Conservation (phyloP, 768 basidiomycete species). For the Hygrocybe punicea region DNA sequence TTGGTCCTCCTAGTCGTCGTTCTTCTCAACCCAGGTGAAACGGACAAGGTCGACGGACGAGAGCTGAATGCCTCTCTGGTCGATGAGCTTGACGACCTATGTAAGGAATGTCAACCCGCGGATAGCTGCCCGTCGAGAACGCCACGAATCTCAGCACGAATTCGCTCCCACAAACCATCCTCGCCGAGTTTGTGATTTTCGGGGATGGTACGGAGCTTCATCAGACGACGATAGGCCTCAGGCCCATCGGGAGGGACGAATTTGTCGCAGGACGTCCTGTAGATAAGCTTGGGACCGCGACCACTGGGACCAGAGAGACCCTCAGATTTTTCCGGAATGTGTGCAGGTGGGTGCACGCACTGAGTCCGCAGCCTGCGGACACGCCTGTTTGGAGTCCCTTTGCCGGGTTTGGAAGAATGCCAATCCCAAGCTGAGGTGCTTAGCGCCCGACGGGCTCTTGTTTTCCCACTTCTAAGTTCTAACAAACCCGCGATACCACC, state of each 20-base stretch:
- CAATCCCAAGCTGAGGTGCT: too few relatives aligned
- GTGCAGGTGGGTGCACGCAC: too few relatives aligned
- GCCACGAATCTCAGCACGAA: slow-evolving; percentile 35
- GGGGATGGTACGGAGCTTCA: slow-evolving; percentile 29
- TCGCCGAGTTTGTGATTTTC: slow-evolving; percentile 28
- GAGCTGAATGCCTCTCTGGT: slow-evolving; percentile 16
- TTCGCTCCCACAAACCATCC: slow-evolving; percentile 28
- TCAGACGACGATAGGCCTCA: slow-evolving; percentile 24
- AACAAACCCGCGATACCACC: too few relatives aligned
- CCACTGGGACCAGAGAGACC: slow-evolving; percentile 25
- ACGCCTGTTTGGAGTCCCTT: too few relatives aligned
- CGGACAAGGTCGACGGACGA: slow-evolving; percentile 32
- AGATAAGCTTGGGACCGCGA: slow-evolving; percentile 37
- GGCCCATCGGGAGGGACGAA: slow-evolving; percentile 33
- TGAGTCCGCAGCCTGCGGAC: too few relatives aligned
- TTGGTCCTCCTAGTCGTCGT: slow-evolving; percentile 15
- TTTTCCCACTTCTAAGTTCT: too few relatives aligned
- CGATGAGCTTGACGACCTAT: slow-evolving; percentile 29
- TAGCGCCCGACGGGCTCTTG: too few relatives aligned
- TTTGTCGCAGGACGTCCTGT: slow-evolving; percentile 31
- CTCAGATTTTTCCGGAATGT: too few relatives aligned
- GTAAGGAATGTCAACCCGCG: slow-evolving; percentile 30
- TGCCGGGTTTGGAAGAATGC: too few relatives aligned
- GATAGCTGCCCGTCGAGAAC: slow-evolving; percentile 29
- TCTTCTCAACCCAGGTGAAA: slow-evolving; percentile 27